Conservation (phyloP, 495 filamentous ascomycete species). For the Apodospora peruviana region DNA sequence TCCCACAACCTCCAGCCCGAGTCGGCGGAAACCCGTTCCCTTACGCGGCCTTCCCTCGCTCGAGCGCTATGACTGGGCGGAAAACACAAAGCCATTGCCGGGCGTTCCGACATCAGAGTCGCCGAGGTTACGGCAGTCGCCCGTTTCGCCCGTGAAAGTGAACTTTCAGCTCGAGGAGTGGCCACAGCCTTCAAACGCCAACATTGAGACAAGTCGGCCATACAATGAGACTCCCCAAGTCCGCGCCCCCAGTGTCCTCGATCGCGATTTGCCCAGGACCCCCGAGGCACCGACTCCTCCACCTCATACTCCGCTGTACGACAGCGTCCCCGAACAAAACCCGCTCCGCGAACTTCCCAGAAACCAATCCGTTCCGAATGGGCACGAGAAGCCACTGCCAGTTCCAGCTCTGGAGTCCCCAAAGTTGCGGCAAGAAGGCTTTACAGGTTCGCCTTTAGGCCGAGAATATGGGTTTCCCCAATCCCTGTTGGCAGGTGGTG, state of each 20-base stretch:
- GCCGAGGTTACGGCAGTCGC: slow-evolving; percentile 30
- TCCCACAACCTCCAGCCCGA: slow-evolving; percentile 28
- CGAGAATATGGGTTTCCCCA: not conserved
- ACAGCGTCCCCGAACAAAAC: slow-evolving; percentile 7
- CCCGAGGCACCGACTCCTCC: slow-evolving; percentile 33
- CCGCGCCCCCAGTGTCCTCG: slow-evolving; percentile 5
- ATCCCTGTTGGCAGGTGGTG: slow-evolving; percentile 1
- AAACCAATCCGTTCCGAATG: slow-evolving; percentile 1
- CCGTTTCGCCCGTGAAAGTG: slow-evolving; percentile 35
- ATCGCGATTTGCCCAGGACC: slow-evolving; percentile 29
- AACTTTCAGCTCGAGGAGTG: slow-evolving; percentile 39
- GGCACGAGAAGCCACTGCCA: slow-evolving; percentile 10
- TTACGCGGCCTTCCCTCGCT: slow-evolving; percentile 22
- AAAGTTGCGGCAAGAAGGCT: slow-evolving; percentile 6
- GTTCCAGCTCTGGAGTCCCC: slow-evolving; percentile 1
- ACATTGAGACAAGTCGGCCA: slow-evolving; percentile 28
- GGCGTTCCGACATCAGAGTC: slow-evolving; percentile 24
- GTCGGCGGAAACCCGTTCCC: slow-evolving; percentile 37
- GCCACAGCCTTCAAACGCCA: slow-evolving; percentile 35
- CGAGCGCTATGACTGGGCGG: slow-evolving; percentile 30
- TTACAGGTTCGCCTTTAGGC: not conserved
- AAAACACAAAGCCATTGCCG: slow-evolving; percentile 28
- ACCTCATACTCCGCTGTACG: slow-evolving; percentile 28
- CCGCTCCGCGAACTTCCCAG: slow-evolving; percentile 3
- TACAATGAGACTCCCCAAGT: slow-evolving; percentile 4